phyloP scores from a whole-genome alignment of 192 early-diverging fungal genomes.

The Phycomyces nitens region DNA sequence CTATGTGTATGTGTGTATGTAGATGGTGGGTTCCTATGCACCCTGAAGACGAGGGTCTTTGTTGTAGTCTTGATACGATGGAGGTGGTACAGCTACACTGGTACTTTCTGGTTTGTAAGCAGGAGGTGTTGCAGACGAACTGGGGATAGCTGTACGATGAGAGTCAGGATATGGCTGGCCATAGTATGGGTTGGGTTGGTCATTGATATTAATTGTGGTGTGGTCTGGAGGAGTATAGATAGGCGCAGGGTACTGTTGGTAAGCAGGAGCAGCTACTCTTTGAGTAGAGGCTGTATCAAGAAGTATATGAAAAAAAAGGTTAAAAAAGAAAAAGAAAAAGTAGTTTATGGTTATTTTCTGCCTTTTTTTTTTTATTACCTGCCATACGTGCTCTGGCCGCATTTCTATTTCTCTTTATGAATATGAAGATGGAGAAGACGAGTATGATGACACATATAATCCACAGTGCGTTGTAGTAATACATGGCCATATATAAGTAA shows the following conservation, averaged over 20 bases:
- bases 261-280: no score
- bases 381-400: not conserved
- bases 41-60: slow-evolving; percentile 21
- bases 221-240: not conserved
- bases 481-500: not conserved
- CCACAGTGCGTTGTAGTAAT: slow-evolving; percentile 4
- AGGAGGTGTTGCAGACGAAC: slow-evolving; percentile 2
- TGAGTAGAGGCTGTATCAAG: no score
- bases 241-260: no score
- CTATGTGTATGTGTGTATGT: no score
- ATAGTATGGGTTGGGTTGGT: not conserved
- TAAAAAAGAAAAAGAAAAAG: no score
- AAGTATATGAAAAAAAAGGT: no score
- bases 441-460: not conserved
- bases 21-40: not conserved
- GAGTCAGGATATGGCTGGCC: not conserved
- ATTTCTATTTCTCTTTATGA: not conserved
- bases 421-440: not conserved
- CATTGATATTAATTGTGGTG: not conserved
- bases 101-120: slow-evolving; percentile 12
- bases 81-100: slow-evolving; percentile 20
- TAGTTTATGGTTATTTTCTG: no score
- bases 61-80: slow-evolving; percentile 33
- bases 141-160: not conserved
- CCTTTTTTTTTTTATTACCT: no score